Evolutionary conservation across 2,329 filamentous ascomycete genomes (phyloP).

Genomic region (Leptoxyphium fumago): DNA sequence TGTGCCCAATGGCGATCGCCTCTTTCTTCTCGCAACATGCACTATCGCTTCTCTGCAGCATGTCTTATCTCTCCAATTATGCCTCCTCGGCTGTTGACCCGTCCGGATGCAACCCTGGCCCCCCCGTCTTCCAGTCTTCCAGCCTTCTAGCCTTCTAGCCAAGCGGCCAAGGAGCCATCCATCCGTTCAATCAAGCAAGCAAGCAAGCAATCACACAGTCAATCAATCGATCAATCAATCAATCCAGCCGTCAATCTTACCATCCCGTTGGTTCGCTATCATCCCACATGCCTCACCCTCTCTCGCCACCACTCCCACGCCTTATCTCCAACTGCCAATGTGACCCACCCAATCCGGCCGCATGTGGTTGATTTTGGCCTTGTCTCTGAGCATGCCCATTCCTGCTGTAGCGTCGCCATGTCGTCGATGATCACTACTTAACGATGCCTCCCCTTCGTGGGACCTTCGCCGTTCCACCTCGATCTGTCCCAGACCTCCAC

Average conservation of each 20-base stretch:
- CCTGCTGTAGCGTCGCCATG: neutral
- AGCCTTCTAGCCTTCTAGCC: no score
- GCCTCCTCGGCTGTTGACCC: no score
- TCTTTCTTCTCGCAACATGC: neutral
- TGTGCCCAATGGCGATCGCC: neutral
- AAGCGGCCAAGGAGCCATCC: no score
- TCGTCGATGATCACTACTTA: neutral
- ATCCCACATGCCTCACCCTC: no score
- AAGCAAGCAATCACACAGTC: no score
- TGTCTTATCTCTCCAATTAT: no score
- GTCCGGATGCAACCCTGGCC: no score
- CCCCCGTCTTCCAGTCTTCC: no score
- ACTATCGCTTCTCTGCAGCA: neutral
- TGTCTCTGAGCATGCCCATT: neutral
- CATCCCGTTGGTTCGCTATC: no score
- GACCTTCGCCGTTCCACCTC: neutral
- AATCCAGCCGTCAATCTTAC: no score
- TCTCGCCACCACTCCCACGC: neutral
- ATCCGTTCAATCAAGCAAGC: no score
- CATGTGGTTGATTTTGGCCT: neutral
- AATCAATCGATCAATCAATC: no score
- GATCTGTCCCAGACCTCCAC: neutral
- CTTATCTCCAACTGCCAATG: neutral
- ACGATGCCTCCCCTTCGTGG: neutral
- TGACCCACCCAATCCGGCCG: neutral